Evolutionary conservation across 2,329 filamentous ascomycete species (phyloP).

Genomic region (Scopulariopsis brevicaulis): DNA sequence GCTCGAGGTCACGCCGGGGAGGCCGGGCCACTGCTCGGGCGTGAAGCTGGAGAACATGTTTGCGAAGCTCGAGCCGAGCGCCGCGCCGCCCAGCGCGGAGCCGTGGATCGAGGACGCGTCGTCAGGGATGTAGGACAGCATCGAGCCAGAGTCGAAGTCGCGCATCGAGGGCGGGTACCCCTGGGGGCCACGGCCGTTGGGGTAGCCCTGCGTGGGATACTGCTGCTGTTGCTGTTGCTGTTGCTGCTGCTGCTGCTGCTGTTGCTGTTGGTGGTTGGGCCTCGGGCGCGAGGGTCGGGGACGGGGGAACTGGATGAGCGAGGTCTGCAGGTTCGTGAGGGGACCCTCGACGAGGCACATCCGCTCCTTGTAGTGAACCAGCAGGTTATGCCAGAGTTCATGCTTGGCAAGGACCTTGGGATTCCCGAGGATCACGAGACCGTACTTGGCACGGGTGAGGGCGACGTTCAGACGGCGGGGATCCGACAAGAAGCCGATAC

Average conservation of each 20-base stretch:
- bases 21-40: conserved; percentile 75
- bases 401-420: conserved; percentile 97
- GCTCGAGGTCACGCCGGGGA: conserved; percentile 53
- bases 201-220: conserved; percentile 26
- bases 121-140: conserved; percentile 91
- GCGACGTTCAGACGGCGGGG: conserved; percentile 95
- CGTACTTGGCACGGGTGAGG: conserved; percentile 92
- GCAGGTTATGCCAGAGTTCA: conserved; percentile 90
- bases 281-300: conserved; percentile 74
- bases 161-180: conserved; percentile 19
- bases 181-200: conserved; percentile 20
- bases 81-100: conserved; percentile 75
- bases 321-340: conserved; percentile 89
- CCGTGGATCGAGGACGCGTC: conserved; percentile 95
- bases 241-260: conserved; percentile 59
- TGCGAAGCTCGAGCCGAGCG: conserved; percentile 65
- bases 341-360: conserved; percentile 95
- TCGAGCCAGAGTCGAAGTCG: conserved; percentile 69
- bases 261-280: conserved; percentile 56
- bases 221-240: conserved; percentile 57
- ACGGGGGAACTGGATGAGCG: conserved; percentile 85
- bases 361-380: conserved; percentile 92
- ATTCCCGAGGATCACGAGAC: conserved; percentile 91
- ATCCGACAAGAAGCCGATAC: conserved; percentile 96
- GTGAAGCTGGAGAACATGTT: conserved; percentile 93